Evolutionary conservation across 805 yeast species (phyloP), one percentile per base, ranked within the genome.

Genomic region (Lipomyces spencermartinsiae): DNA sequence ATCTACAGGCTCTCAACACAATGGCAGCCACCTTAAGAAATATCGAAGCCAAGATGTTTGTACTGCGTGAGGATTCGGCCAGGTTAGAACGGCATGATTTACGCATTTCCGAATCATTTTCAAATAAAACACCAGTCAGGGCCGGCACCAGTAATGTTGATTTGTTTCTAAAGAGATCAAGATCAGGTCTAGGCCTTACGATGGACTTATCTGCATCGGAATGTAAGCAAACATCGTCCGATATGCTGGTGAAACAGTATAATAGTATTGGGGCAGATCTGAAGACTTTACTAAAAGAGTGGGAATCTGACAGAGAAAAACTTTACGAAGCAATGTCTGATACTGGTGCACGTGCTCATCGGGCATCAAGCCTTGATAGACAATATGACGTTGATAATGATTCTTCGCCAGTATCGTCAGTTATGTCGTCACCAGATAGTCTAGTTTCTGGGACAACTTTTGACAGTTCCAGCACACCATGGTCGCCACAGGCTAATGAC

Each of bases 41-140:
- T 49, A 51, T 73, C 29, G 75, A 73, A 22, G 70, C 74, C 16
- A 71, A 71, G 54, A 19, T 73, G 34, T 63, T 61, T 34, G 49
- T 63, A 6, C 39, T 72, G n/a, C 59, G 73, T 10, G 74, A 71
- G 35, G 72, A 63, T 55, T 64, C 68, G 10, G 31, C 63, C 8
- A 39, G 57, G 25, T 14, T 67, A 54, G 67, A 69, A 19, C 58
- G 58, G 1, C 63, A 61, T 34, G 71, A 62, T 4, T 35, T 58
- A 4, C 25, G 70, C 34, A 9, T n/a, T 16, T 6, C 51, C 7
- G 16, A 53, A 12, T 33, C 61, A n/a, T 31, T 39, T 10, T 16
- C 56, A 14, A 10, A 49, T 35, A 14, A 7, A 22, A 58, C 58
- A 16, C 63, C 35, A 9, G 22, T 37, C 1, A 14, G 37, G 16